These are phyloP conservation scores for Cairneyella variabilis DNA, from an alignment of 495 filamentous ascomycete species.

Conservation along the genomic window DNA sequence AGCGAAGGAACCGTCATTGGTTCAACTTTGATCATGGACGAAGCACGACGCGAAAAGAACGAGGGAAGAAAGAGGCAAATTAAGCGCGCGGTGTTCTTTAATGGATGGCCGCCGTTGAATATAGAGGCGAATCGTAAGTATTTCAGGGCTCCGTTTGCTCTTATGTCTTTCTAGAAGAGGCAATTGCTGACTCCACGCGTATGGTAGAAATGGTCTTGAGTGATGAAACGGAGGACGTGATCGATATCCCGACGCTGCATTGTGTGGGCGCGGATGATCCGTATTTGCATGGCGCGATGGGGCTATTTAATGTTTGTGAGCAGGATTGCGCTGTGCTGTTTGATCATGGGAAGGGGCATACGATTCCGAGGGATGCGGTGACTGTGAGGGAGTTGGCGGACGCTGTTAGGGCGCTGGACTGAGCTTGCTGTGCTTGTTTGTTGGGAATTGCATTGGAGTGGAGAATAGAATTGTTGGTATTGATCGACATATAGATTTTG, in stretches of 20 bases:
- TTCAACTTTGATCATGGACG: slow-evolving; percentile 45
- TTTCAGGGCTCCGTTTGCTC: too few relatives aligned
- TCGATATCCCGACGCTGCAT: slow-evolving; percentile 52
- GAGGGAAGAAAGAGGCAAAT: slow-evolving; percentile 38
- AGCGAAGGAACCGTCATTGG: slow-evolving; percentile 52
- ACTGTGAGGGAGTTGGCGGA: slow-evolving; percentile 37
- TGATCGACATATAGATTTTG: too few relatives aligned
- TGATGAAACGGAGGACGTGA: slow-evolving; percentile 41
- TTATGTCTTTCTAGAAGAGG: too few relatives aligned
- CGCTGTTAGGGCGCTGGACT: neutral
- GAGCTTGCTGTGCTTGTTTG: too few relatives aligned
- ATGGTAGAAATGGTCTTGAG: slow-evolving; percentile 34
- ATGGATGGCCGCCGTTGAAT: slow-evolving; percentile 48
- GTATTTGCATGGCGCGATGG: slow-evolving; percentile 44
- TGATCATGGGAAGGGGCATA: slow-evolving; percentile 53
- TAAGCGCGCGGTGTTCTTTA: slow-evolving; percentile 52
- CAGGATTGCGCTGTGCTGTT: slow-evolving; percentile 43
- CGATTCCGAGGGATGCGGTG: slow-evolving; percentile 44
- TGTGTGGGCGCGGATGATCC: slow-evolving; percentile 53
- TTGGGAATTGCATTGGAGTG: too few relatives aligned
- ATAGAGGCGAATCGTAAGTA: too few relatives aligned
- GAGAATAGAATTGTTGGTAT: too few relatives aligned
- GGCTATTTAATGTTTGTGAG: slow-evolving; percentile 53
- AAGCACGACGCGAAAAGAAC: slow-evolving; percentile 31
- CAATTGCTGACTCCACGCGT: too few relatives aligned